These are phyloP conservation scores for Rhizopus delemar DNA, from an alignment of 371 early-diverging fungal species.

Conservation along the genomic window DNA sequence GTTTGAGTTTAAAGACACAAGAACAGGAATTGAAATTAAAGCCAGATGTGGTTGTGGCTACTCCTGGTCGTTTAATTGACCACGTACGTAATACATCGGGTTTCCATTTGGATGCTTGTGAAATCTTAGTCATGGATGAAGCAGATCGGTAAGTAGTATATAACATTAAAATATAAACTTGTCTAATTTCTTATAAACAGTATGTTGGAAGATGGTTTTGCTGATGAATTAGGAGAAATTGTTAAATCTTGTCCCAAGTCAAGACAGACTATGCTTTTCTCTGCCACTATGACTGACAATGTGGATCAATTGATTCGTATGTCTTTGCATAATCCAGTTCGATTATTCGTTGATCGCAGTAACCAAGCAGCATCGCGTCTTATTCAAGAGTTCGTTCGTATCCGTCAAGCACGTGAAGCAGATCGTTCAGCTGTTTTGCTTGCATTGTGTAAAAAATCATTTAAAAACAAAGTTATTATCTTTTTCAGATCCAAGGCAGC, in stretches of 20 bases:
- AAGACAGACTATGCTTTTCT: conserved; percentile 98
- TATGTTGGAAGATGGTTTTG: conserved; percentile 99
- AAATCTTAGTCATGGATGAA: conserved; percentile 99
- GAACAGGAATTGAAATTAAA: conserved; percentile 87
- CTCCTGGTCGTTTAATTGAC: conserved; percentile 99
- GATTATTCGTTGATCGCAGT: conserved; percentile 85
- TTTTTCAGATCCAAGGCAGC: conserved; percentile 93
- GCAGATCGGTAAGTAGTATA: conserved; percentile 81
- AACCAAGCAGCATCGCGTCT: conserved; percentile 80
- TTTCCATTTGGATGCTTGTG: conserved; percentile 87
- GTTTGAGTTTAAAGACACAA: conserved; percentile 89
- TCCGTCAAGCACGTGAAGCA: conserved; percentile 81
- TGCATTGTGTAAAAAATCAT: conserved; percentile 83
- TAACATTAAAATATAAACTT: background rate
- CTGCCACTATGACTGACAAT: conserved; percentile 99
- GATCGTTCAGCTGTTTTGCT: conserved; percentile 85
- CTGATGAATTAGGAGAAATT: conserved; percentile 96
- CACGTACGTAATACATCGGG: conserved; percentile 91
- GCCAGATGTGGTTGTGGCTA: conserved; percentile 99
- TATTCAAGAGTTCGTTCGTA: conserved; percentile 95
- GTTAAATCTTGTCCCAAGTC: conserved; percentile 86
- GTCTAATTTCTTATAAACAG: conserved; percentile 31
- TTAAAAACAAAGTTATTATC: conserved; percentile 77
- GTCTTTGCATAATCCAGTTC: conserved; percentile 87
- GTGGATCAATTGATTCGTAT: conserved; percentile 93